Evolutionary conservation across 768 basidiomycete genomes (phyloP), one percentile per base, ranked within the genome.

Genomic region (Kwoniella heveanensis): DNA sequence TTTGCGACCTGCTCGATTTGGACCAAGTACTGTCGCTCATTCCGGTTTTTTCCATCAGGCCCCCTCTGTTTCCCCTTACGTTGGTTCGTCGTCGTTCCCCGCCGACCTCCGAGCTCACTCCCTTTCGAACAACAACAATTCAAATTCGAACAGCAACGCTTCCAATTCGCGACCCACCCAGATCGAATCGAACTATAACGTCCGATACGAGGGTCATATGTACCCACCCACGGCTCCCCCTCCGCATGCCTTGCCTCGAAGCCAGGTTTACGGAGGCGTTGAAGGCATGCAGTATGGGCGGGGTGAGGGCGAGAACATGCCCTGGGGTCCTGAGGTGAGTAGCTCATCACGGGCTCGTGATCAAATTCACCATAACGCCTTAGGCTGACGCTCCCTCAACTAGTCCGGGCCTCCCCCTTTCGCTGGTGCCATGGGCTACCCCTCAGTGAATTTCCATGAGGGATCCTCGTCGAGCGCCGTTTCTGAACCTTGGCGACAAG

Each of bases 11-110:
- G n/a, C 21, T 21, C 24, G 36, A 1, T 25, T 24, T 51, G 17
- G 39, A 3, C 19, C 39, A 44, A 0, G 19, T n/a, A 48, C 26
- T 37, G 15, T 21, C 22, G 44, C 29, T 39, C 36, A 48, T 32
- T 44, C 44, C 27, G 48, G 24, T 59, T 30, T 44, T 12, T 21
- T 22, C 29, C 24, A 2, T 7, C 60, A 73, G 69, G 69, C 69
- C 32, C 70, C 72, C 8, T 60, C 68, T 19, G 66, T 66, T 29
- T 74, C 73, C 8, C 73, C 73, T 7, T 74, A 71, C 53, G 53
- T 68, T 8, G 46, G 53, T 9, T 64, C 68, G 15, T 66, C 65
- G 2, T 66, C 65, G 10, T 57, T 66, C 46, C 65, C 65, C 48
- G 60, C 65, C 48, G 65, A 66, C 22, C 55, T 61, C n/a, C 39